Evolutionary conservation across 768 basidiomycete genomes (phyloP), one percentile per base, ranked within the genome.

Genomic region (Panaeolus papilionaceus): DNA sequence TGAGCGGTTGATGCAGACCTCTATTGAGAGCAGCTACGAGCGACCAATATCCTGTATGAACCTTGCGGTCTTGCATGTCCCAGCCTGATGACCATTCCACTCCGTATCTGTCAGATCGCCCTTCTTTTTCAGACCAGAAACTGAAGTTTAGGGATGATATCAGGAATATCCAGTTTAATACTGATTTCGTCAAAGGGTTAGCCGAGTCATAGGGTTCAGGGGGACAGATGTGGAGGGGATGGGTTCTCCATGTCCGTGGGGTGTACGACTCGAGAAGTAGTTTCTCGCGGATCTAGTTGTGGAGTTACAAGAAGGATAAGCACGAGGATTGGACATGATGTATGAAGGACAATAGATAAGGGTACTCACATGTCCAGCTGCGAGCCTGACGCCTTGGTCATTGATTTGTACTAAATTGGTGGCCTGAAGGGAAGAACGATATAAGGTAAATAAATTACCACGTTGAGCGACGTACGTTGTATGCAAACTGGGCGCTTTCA

Each of bases 1-100:
- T 33, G 47, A 49, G 2, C 1, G 23, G 20, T 12, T 23, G 14
- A 10, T 33, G 69, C 80, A 45, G 69, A 93, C 94, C 94, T 84
- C 90, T 81, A 74, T 95, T 88, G n/a, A 96, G 74, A 1, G 93
- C 88, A 38, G 95, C 94, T 9, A 95, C 88, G 5, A 96, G 81
- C 69, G 91, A 92, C 92, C 93, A 94, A 73, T 97, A 97, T 0
- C 95, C 95, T 0, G 92, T 94, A 76, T 88, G 89, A 26, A 90
- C 80, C 44, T 79, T 82, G 49, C 68, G 81, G n/a, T 79, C 77
- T 6, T 83, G 75, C n/a, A 78, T 80, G 14, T 78, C 79, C 92
- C 93, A 94, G 0, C 88, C 86, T 8, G 83, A 77, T 64, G 87
- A 83, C 94, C 94, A 96, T 71, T 89, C 84, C 2, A 96, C 89